Base-by-base conservation (phyloP, 2,329 filamentous ascomycete species). In the Xylaria sp. region DNA sequence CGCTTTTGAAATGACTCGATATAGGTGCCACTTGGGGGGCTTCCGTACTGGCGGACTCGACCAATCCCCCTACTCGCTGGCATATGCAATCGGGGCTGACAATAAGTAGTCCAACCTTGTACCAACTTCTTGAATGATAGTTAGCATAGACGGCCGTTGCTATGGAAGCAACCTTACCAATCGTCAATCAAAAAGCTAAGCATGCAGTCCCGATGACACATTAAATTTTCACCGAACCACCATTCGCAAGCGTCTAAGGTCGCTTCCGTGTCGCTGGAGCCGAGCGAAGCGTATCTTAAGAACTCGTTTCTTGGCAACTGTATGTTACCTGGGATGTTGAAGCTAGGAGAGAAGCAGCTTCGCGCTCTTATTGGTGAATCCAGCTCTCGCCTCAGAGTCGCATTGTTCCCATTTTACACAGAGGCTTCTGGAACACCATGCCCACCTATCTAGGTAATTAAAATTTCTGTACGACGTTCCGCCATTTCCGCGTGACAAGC, bases 391-490 rank as follows among this genome's bases (percentile, higher is more conserved):
- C 29, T 29, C 25, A 44, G 27, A 27, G 16, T 44, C 32, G 37
- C 23, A 25, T 0, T 51, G 9, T 42, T 40, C 13, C 23, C 50
- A 44, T 40, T 60, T 16, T 16, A 10, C n/a, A n/a, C n/a, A n/a
- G n/a, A n/a, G 40, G 40, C 40, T 50, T 63, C 50, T 55, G 32
- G 59, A 42, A 58, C 23, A 27, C 9, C 9, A 54, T 50, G 13
- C 50, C 40, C 47, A 55, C 51, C 12, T 32, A 47, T 37, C 25
- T 29, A 21, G 16, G 27, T 13, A 21, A 48, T 59, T 32, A 44
- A 60, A 47, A 63, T 48, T 66, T 18, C 18, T 54, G 47, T 37
- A 47, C 58, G 25, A 53, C 61, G 48, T 63, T 47, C 25, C 60
- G 13, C 62, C 21, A 44, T 21, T 44, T 63, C 55, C 53, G 47